Percentiles rank a stretch among this genome's conserved stretches.
These are phyloP conservation scores for Coemansia aciculifera DNA, from an alignment of 192 early-diverging fungal species.

Conservation along the genomic window DNA sequence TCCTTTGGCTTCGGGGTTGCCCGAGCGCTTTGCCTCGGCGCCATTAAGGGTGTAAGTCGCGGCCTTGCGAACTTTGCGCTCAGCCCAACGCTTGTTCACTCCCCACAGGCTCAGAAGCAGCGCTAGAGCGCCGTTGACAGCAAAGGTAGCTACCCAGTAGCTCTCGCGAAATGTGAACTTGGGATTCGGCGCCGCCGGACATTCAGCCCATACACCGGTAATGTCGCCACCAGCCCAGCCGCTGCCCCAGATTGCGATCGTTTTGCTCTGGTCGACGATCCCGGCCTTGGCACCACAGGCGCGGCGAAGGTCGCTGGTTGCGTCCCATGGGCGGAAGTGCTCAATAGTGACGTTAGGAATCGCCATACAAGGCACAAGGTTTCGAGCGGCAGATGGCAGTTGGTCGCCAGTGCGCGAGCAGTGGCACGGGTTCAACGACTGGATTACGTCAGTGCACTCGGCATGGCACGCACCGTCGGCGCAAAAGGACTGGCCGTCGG, in stretches of 20 bases:
- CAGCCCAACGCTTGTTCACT: constrained; percentile 38
- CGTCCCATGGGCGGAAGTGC: constrained; percentile 28
- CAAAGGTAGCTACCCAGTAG: constrained; percentile 48
- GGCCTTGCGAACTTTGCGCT: constrained; percentile 16
- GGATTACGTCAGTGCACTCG: constrained; percentile 33
- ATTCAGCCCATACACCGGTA: constrained; percentile 52
- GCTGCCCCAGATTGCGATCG: constrained; percentile 9
- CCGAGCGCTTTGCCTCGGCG: not conserved
- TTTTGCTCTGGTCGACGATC: constrained; percentile 29
- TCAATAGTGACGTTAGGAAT: constrained; percentile 48
- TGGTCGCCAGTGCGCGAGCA: constrained; percentile 23
- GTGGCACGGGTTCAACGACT: constrained; percentile 45
- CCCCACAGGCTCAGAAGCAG: constrained; percentile 48
- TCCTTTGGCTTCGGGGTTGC: not conserved
- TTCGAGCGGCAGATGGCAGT: constrained; percentile 20
- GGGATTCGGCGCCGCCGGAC: constrained; percentile 30
- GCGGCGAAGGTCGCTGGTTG: constrained; percentile 22
- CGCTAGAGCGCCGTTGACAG: constrained; percentile 31
- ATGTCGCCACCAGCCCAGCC: constrained; percentile 17
- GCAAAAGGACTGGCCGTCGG: constrained; percentile 48
- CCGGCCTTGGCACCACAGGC: constrained; percentile 14
- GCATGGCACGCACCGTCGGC: constrained; percentile 56
- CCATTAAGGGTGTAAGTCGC: constrained; percentile 6
- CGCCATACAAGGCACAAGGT: constrained; percentile 35
- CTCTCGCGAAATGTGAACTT: constrained; percentile 41